phyloP scores from a whole-genome alignment of 352 stramenopile genomes.

The Phytophthora nicotianae region DNA sequence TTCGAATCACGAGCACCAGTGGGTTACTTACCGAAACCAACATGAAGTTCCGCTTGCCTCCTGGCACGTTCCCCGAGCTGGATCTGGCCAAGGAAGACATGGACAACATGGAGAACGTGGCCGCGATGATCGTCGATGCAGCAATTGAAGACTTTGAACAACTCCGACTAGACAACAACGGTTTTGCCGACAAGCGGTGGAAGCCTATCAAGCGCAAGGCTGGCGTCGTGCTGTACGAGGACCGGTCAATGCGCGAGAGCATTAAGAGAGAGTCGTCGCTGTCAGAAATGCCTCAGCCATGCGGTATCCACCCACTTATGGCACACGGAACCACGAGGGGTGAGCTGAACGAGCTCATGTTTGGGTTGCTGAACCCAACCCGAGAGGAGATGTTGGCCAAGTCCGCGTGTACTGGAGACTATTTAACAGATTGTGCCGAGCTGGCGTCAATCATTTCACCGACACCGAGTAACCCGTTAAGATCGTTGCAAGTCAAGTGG shows the following conservation, averaged over 20 bases:
- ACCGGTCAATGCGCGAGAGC: conserved; percentile 29
- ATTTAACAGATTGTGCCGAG: conserved; percentile 36
- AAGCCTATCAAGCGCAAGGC: conserved; percentile 44
- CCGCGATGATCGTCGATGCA: conserved; percentile 35
- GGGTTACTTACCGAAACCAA: neutral
- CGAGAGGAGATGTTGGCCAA: conserved; percentile 40
- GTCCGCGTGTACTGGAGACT: conserved; percentile 40
- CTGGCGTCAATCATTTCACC: conserved; percentile 38
- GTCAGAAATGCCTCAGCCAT: conserved; percentile 8
- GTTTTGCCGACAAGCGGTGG: conserved; percentile 32
- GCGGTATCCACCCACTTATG: conserved; percentile 34
- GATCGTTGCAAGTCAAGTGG: conserved; percentile 47
- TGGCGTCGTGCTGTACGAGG: conserved; percentile 38
- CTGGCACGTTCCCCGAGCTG: conserved; percentile 45
- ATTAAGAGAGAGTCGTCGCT: conserved; percentile 10
- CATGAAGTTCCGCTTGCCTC: conserved; percentile 46
- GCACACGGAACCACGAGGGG: conserved; percentile 45
- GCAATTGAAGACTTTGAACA: conserved; percentile 37
- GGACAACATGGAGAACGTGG: conserved; percentile 46
- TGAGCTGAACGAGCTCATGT: conserved; percentile 46
- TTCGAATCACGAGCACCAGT: neutral
- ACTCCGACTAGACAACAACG: conserved; percentile 26
- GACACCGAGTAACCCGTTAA: conserved; percentile 33
- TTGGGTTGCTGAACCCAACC: conserved; percentile 37
- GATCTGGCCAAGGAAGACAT: conserved; percentile 43